phyloP scores from a whole-genome alignment of 768 basidiomycete species.

The Tricholoma bakamatsutake region DNA sequence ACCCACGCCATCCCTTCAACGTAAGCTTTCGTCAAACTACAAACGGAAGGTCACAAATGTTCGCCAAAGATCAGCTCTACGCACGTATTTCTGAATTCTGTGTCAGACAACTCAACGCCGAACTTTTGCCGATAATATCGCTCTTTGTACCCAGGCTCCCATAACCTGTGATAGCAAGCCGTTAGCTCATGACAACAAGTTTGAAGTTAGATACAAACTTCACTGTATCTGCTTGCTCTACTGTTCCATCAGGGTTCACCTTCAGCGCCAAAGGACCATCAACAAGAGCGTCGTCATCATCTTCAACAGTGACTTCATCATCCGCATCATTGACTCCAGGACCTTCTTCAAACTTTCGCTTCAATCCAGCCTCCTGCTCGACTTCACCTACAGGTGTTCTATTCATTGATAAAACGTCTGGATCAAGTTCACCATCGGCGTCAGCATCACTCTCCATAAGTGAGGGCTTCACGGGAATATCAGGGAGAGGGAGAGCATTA shows the following conservation, averaged over 20 bases:
- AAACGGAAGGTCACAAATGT: constrained; percentile 3
- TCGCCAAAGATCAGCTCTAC: constrained; percentile 17
- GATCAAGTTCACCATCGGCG: constrained; percentile 27
- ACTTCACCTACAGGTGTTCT: constrained; percentile 13
- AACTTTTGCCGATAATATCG: constrained; percentile 96
- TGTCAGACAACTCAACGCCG: constrained; percentile 63
- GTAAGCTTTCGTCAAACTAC: constrained; percentile 76
- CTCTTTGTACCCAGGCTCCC: constrained; percentile 94
- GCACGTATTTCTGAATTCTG: constrained; percentile 68
- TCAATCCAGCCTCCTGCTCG: constrained; percentile 24
- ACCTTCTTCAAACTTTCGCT: constrained; percentile 46
- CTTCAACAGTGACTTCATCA: constrained; percentile 42
- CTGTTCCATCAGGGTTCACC: constrained; percentile 87
- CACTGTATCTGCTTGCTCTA: constrained; percentile 91
- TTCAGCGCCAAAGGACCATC: constrained; percentile 50
- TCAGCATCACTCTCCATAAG: constrained; percentile 19
- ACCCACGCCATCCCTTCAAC: constrained; percentile 97
- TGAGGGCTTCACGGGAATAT: constrained; percentile 1
- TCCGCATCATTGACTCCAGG: constrained; percentile 36
- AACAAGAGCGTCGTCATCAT: constrained; percentile 43
- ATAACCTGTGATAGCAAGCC: constrained; percentile 51
- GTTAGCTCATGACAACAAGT: constrained; percentile 2
- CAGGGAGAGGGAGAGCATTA: constrained; percentile 4
- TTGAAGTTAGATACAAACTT: constrained; percentile 48
- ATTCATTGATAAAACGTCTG: constrained; percentile 18